Conservation (phyloP, 352 stramenopile genomes). For the Bremia lactucae region DNA sequence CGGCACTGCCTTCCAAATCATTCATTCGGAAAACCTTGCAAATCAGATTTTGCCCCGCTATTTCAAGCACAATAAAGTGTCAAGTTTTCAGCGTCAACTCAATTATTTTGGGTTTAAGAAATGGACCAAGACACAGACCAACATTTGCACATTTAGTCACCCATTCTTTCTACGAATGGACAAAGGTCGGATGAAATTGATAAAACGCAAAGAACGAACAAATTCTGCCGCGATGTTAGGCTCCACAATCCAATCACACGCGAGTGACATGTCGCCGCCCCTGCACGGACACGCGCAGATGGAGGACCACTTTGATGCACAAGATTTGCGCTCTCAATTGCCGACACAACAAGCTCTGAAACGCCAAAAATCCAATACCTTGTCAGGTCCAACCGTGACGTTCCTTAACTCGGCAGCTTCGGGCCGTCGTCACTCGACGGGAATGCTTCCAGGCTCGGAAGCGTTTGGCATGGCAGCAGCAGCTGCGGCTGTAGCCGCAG, state of each 20-base stretch:
- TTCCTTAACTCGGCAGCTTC: conserved; percentile 25
- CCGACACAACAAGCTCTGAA: conserved; percentile 26
- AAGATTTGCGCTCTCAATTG: conserved; percentile 15
- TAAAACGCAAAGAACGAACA: conserved; percentile 55
- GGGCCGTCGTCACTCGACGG: conserved; percentile 35
- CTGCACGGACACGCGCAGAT: conserved; percentile 3
- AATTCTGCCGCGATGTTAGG: conserved; percentile 11
- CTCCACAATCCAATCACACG: conserved; percentile 5
- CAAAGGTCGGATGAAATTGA: conserved; percentile 61
- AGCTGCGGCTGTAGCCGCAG: conserved; percentile 10
- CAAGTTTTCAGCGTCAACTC: conserved; percentile 64
- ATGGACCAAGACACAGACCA: conserved; percentile 73
- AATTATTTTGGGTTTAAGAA: conserved; percentile 83
- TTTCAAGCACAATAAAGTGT: conserved; percentile 78
- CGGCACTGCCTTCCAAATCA: conserved; percentile 66
- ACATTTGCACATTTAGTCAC: conserved; percentile 65
- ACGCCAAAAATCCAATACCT: conserved; percentile 27
- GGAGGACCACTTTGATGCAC: conserved; percentile 13
- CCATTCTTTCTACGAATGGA: conserved; percentile 50
- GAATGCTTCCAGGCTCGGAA: conserved; percentile 29
- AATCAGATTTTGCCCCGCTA: conserved; percentile 52
- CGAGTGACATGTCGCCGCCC: conserved; percentile 10
- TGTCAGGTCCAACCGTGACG: conserved; percentile 14
- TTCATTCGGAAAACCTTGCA: conserved; percentile 44
- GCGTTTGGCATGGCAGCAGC: conserved; percentile 20